Percentiles rank a stretch among this genome's conserved stretches.
phyloP scores from a whole-genome alignment of 176 grass and related monocot species.

The Zea mays region Zm-B73-REFERENCE-NAM-5.0 NC_050100.1:164182001-164182500 shows the following conservation, averaged over 20 bases:
- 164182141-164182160: conserved; percentile 45
- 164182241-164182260: not conserved
- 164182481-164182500: conserved; percentile 66
- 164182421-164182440: not conserved
- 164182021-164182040: conserved; percentile 1
- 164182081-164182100: conserved; percentile 44
- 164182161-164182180: conserved; percentile 56
- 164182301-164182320: not conserved
- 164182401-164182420: not conserved
- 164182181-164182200: conserved; percentile 71
- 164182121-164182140: conserved; percentile 55
- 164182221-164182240: not conserved
- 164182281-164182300: not conserved
- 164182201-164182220: conserved; percentile 56
- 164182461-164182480: conserved; percentile 60
- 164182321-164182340: not conserved
- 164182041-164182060: conserved; percentile 45
- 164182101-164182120: conserved; percentile 69
- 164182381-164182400: not conserved
- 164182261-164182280: not conserved
- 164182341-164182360: not conserved
- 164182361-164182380: not conserved
- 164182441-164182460: conserved; percentile 1
- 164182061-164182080: conserved; percentile 58
- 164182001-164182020: not conserved